Percentiles rank a stretch among this genome's conserved stretches.
Conservation (phyloP, 2,329 filamentous ascomycete species). For the Chaetomiaceae sp. region DNA sequence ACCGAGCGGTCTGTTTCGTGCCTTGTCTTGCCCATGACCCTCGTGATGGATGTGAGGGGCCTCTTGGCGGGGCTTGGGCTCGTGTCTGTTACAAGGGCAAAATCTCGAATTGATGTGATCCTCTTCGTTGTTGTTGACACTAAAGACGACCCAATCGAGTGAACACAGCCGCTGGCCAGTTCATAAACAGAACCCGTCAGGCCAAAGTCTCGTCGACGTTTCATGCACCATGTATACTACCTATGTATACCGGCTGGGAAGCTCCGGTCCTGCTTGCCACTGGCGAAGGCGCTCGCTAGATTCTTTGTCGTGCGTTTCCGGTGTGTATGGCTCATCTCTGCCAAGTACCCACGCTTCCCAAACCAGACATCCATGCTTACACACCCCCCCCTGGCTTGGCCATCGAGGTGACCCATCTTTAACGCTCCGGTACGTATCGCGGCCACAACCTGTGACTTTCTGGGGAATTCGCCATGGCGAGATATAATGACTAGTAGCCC, state of each 20-base stretch:
- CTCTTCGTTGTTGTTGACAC: neutral
- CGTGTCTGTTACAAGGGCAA: neutral
- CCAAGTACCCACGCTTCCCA: slow-evolving; percentile 14
- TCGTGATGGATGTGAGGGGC: slow-evolving; percentile 17
- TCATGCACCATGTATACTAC: slow-evolving; percentile 6
- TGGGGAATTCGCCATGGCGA: slow-evolving; percentile 13
- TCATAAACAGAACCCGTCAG: neutral
- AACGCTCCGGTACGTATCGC: slow-evolving; percentile 11
- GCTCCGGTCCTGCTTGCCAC: neutral
- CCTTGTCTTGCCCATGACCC: neutral
- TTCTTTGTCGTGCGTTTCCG: too few species aligned
- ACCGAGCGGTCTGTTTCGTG: too few species aligned
- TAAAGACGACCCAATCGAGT: too few species aligned
- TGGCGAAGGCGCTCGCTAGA: neutral
- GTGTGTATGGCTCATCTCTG: slow-evolving; percentile 3
- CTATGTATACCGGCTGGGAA: neutral
- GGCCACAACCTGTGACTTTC: slow-evolving; percentile 7
- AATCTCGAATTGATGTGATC: neutral
- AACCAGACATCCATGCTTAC: slow-evolving; percentile 12
- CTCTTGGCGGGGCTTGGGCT: slow-evolving; percentile 2
- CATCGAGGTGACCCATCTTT: slow-evolving; percentile 7
- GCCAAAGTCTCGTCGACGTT: neutral
- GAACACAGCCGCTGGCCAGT: too few species aligned
- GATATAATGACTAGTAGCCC: slow-evolving; percentile 13
- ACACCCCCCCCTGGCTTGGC: slow-evolving; percentile 7